Evolutionary conservation across 2,329 filamentous ascomycete species (phyloP), one percentile per base, ranked within the genome.

Genomic region (Capronia americana): DNA sequence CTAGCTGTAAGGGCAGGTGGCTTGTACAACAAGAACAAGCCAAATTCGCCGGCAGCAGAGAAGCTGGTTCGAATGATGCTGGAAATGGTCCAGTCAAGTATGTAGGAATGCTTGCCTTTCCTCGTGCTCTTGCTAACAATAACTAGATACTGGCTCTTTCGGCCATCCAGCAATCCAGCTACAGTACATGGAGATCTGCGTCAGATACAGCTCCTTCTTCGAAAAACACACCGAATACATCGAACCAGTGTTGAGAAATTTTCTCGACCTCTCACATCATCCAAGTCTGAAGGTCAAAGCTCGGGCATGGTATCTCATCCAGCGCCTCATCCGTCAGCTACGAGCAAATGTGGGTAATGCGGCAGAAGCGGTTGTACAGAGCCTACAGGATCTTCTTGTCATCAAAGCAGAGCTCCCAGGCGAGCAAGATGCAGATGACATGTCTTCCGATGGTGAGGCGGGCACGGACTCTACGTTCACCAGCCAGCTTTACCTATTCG

Each of bases 121-220:
- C 17, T 24, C 26, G n/a, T 26, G 24, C 7, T 56, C 23, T 50
- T 61, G 64, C 67, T 75, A 69, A 72, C 65, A 20, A 8, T 51
- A 61, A 10, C 55, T 71, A 93, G 92, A 92, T 72, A 90, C 97
- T 71, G 90, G 92, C 66, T 90, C 86, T 51, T 96, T 94, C 78
- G 88, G 90, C 17, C 95, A 98, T 76, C 94, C 95, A 1, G 92
- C 93, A 17, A 93, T 97, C 59, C 88, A 97, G 70, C 84, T 99
- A 24, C 93, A 97, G 79, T 99, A 96, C 76, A 97, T 99, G 93
- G 95, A 99, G 78, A 96, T 97, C 41, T 97, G 93, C 77, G 93
- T 97, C 63, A 90, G 95, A 58, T 99, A 99, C 79, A 92, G 90
- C 76, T 87, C 89, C 30, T 96, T 97, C 78, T 98, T 99, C 76